A percentile compares a stretch with the other conserved stretches of the same genome.
Conservation (phyloP, 1,139 yeast genomes). For the Lodderomyces jiufengensis region DNA sequence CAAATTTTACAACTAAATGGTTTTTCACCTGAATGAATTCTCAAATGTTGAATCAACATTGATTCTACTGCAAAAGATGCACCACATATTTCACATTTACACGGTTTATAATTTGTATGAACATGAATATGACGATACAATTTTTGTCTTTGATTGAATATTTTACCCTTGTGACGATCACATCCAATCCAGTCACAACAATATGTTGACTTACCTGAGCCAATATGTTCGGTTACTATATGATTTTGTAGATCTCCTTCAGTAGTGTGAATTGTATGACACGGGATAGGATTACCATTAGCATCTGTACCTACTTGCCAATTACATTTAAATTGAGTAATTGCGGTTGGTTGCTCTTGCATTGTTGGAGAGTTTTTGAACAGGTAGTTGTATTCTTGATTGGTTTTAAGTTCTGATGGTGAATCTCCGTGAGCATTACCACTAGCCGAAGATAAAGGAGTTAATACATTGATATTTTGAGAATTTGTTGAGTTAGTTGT, state of each 20-base stretch:
- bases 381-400: no score
- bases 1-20: slow-evolving; percentile 49
- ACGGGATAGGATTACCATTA: slow-evolving; percentile 35
- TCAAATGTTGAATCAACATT: slow-evolving; percentile 67
- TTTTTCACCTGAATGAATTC: slow-evolving; percentile 86
- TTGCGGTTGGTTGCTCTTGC: slow-evolving; percentile 9
- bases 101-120: slow-evolving; percentile 83
- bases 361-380: no score
- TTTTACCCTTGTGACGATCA: slow-evolving; percentile 54
- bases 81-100: slow-evolving; percentile 63
- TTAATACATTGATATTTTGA: slow-evolving; percentile 9
- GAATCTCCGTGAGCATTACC: slow-evolving; percentile 5
- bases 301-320: slow-evolving; percentile 41
- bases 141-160: slow-evolving; percentile 82
- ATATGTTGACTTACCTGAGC: slow-evolving; percentile 68
- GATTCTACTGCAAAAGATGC: slow-evolving; percentile 66
- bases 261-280: slow-evolving; percentile 46
- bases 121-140: slow-evolving; percentile 79
- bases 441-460: slow-evolving; percentile 16
- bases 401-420: neutral
- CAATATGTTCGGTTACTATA: slow-evolving; percentile 62
- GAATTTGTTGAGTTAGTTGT: slow-evolving; percentile 5
- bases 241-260: slow-evolving; percentile 70
- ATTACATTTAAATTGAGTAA: slow-evolving; percentile 31
- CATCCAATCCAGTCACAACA: slow-evolving; percentile 79